phyloP scores from a whole-genome alignment of 2,329 filamentous ascomycete genomes.

The Helminthosporium solani region DNA sequence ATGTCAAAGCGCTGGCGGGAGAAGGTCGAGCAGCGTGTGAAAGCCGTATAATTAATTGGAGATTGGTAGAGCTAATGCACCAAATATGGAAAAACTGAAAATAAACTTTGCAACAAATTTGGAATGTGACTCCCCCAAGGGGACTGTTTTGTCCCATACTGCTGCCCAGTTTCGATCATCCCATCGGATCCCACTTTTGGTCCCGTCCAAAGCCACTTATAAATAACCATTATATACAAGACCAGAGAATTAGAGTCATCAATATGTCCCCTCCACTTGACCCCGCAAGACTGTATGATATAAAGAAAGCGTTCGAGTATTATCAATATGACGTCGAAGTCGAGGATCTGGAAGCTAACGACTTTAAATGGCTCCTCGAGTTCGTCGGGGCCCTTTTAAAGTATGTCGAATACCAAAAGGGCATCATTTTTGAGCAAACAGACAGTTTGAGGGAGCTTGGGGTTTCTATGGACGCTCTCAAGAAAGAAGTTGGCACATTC shows the following conservation, averaged over 20 bases:
- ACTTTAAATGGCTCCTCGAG: slow-evolving; percentile 9
- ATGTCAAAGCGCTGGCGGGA: background rate
- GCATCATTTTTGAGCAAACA: slow-evolving; percentile 7
- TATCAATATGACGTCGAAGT: slow-evolving; percentile 5
- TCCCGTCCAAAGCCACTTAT: slow-evolving; percentile 8
- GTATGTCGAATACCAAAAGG: slow-evolving; percentile 10
- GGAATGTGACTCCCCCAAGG: slow-evolving; percentile 5
- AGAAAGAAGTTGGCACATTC: slow-evolving; percentile 11
- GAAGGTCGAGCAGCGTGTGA: background rate
- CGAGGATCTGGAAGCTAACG: slow-evolving; percentile 5
- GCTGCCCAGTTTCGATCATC: slow-evolving; percentile 2
- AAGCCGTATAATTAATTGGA: slow-evolving; percentile 5
- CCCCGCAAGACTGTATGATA: slow-evolving; percentile 7
- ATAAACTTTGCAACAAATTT: slow-evolving; percentile 11
- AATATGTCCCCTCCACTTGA: slow-evolving; percentile 8
- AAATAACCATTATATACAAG: slow-evolving; percentile 9
- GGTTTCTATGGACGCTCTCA: slow-evolving; percentile 6
- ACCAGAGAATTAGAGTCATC: slow-evolving; percentile 8
- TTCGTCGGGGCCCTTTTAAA: slow-evolving; percentile 10
- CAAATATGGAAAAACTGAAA: slow-evolving; percentile 9
- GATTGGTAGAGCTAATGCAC: slow-evolving; percentile 9
- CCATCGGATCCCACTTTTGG: slow-evolving; percentile 8
- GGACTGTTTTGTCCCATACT: slow-evolving; percentile 6
- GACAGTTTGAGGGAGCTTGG: slow-evolving; percentile 7
- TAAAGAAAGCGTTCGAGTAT: slow-evolving; percentile 8